Base-by-base conservation (phyloP, 1,139 yeast species). In the Zygosaccharomyces sapae region DNA sequence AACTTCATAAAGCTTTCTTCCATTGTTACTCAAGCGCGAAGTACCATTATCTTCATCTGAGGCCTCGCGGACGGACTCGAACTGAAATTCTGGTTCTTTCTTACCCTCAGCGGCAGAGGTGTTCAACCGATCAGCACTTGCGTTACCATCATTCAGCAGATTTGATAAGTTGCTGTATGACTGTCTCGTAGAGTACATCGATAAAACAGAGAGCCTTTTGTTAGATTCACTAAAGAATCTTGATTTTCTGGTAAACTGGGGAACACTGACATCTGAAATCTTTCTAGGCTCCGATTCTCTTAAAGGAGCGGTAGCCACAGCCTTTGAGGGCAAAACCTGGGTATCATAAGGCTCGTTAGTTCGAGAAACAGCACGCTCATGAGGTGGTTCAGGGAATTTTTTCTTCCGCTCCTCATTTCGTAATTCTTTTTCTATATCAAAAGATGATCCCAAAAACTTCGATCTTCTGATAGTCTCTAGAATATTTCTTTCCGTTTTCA, bases 211-310 rank as follows among this genome's bases (percentile, higher is more conserved):
- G 43, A 83, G 70, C 58, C 92, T 74, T 67, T 81, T 83, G 61
- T 79, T 80, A 2, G 82, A 78, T 47, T 75, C 75, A 37, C 82
- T 75, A 63, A 79, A 82, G 50, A 78, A 73, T 59, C 80, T 74
- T 2, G 87, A 81, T 58, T 80, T 79, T 64, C 88, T 76, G 0
- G 88, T 79, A 30, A 83, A 86, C 54, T 78, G 79, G 19, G 90
- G 90, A 50, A 83, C 79, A 48, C 73, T 74, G 36, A 83, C 81
- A 53, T 79, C 83, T 9, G 85, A 77, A 44, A 83, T 72, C 13
- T 69, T 72, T 44, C 67, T 69, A 38, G 74, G 74, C 10, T 66
- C 68, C 31, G 49, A 38, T 33, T 63, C 65, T 46, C 61, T 60
- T 31, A 58, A 51, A 18, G 58, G 49, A 12, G 55, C 61, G 9